Percentiles rank a stretch among this genome's conserved stretches.
Evolutionary conservation across 1,139 yeast genomes (phyloP).

Genomic region (Yamadazyma jaroonii): DNA sequence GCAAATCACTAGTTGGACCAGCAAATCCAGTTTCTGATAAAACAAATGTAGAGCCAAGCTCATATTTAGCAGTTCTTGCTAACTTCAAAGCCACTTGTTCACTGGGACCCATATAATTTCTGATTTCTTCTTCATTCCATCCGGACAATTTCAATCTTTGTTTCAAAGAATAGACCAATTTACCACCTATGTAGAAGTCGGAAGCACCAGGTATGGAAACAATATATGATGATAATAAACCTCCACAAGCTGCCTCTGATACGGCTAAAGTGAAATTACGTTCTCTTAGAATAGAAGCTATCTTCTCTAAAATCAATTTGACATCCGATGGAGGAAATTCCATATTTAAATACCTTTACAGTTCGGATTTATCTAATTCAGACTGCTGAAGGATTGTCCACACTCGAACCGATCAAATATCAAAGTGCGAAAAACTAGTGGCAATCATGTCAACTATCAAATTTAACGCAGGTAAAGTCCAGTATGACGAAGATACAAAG

Average conservation of each 20-base stretch:
- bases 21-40: slow-evolving; percentile 87
- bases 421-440: slow-evolving; percentile 9
- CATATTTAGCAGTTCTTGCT: slow-evolving; percentile 77
- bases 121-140: slow-evolving; percentile 70
- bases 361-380: not conserved
- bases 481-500: slow-evolving; percentile 65
- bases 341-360: slow-evolving; percentile 16
- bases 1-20: slow-evolving; percentile 60
- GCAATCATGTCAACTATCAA: slow-evolving; percentile 19
- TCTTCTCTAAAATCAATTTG: slow-evolving; percentile 46
- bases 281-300: slow-evolving; percentile 52
- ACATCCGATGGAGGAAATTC: slow-evolving; percentile 64
- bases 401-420: slow-evolving; percentile 8
- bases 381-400: too few relatives aligned
- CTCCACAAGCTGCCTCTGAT: slow-evolving; percentile 90
- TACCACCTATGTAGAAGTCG: slow-evolving; percentile 78
- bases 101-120: slow-evolving; percentile 75
- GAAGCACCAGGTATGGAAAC: slow-evolving; percentile 87
- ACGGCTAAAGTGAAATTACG: slow-evolving; percentile 68
- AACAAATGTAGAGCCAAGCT: slow-evolving; percentile 78
- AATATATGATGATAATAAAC: slow-evolving; percentile 73
- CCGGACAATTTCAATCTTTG: slow-evolving; percentile 75
- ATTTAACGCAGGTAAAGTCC: slow-evolving; percentile 87
- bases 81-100: slow-evolving; percentile 71
- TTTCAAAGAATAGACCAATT: slow-evolving; percentile 71